A percentile compares a stretch with the other conserved stretches of the same genome.
Conservation (phyloP, 192 early-diverging fungal species). For the Coemansia sp. region DNA sequence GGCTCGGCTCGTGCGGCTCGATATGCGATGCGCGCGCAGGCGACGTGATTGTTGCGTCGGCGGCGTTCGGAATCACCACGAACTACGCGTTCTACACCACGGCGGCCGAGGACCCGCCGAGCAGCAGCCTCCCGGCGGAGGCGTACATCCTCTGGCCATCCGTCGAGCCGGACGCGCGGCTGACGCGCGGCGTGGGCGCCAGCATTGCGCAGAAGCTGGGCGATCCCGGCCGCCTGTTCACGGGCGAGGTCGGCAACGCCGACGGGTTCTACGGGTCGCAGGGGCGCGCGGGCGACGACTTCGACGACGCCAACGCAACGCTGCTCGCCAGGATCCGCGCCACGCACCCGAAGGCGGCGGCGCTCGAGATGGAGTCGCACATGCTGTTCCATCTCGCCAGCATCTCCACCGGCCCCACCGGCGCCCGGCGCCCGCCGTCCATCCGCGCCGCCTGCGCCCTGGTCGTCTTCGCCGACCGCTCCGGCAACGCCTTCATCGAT, state of each 20-base stretch:
- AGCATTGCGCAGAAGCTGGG: conserved; percentile 42
- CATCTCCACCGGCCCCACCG: conserved; percentile 41
- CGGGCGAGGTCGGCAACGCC: conserved; percentile 72
- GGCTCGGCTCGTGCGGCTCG: conserved; percentile 87
- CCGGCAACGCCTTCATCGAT: conserved; percentile 66
- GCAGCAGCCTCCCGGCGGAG: conserved; percentile 1
- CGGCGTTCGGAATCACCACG: conserved; percentile 62
- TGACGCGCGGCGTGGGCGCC: conserved; percentile 45
- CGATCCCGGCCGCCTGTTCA: conserved; percentile 40
- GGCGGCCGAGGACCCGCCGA: conserved; percentile 6
- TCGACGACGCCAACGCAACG: conserved; percentile 75
- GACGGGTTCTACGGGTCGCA: conserved; percentile 89
- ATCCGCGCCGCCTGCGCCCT: conserved; percentile 77
- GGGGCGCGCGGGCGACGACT: conserved; percentile 69
- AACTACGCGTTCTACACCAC: conserved; percentile 78
- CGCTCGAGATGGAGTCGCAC: conserved; percentile 88
- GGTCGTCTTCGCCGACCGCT: conserved; percentile 83
- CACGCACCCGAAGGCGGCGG: conserved; percentile 11
- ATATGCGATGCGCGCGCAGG: conserved; percentile 61
- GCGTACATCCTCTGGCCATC: conserved; percentile 71
- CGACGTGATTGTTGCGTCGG: conserved; percentile 69
- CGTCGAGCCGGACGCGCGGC: conserved; percentile 60
- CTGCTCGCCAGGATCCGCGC: conserved; percentile 61
- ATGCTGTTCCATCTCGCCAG: conserved; percentile 81
- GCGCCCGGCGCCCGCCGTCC: conserved; percentile 14